Evolutionary conservation across 1,139 yeast species (phyloP).

Genomic region (Nakaseomyces nivariensis): DNA sequence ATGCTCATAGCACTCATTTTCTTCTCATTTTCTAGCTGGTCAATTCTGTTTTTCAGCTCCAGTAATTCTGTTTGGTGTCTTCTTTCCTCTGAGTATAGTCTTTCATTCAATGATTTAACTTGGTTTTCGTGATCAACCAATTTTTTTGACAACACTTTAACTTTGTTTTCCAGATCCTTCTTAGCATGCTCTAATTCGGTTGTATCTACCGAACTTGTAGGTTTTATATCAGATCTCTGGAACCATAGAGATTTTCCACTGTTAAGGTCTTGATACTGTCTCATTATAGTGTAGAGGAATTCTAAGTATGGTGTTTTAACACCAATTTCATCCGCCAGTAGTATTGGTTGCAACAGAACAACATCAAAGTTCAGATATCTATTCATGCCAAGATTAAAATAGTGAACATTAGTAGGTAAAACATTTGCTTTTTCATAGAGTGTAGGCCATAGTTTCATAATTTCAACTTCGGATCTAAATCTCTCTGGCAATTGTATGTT

Average conservation of each 20-base stretch:
- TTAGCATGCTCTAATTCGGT: background rate
- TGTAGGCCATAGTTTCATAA: constrained; percentile 1
- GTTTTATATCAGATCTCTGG: constrained; percentile 28
- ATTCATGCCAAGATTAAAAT: background rate
- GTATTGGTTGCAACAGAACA: constrained; percentile 70
- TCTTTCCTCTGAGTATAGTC: background rate
- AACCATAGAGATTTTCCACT: constrained; percentile 33
- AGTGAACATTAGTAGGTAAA: background rate
- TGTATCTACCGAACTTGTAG: constrained; percentile 7
- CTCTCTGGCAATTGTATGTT: constrained; percentile 36
- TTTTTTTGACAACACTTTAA: background rate
- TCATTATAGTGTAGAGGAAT: constrained; percentile 69
- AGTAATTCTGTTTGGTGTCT: background rate
- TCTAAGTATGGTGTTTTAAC: constrained; percentile 86
- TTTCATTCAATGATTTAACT: background rate
- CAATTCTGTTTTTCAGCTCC: background rate
- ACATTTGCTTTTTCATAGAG: background rate
- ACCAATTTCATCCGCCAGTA: constrained; percentile 76
- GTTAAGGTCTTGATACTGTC: constrained; percentile 53
- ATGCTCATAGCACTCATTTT: background rate
- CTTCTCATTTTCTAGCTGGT: background rate
- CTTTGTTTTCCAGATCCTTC: background rate
- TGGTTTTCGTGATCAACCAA: background rate
- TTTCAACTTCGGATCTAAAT: background rate
- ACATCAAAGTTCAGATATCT: constrained; percentile 50